phyloP scores from a whole-genome alignment of 2,329 filamentous ascomycete species.

The Phialophora macrospora region DNA sequence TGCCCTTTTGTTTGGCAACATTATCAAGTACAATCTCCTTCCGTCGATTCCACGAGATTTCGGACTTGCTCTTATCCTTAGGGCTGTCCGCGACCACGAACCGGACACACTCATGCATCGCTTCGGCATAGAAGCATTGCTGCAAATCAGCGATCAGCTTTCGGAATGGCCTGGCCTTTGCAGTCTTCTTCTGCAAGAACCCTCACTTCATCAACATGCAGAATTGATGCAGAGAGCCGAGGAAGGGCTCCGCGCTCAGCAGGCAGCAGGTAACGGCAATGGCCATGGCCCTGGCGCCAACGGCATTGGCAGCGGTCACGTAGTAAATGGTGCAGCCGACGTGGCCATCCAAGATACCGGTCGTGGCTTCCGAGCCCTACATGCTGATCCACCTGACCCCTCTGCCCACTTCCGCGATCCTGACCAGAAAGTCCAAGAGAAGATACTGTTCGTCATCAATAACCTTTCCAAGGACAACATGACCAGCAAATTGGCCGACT shows the following conservation, averaged over 20 bases:
- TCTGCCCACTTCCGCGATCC: conserved; percentile 78
- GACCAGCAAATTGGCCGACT: conserved; percentile 78
- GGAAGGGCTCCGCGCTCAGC: conserved; percentile 70
- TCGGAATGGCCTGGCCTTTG: conserved; percentile 97
- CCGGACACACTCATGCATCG: conserved; percentile 94
- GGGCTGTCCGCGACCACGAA: conserved; percentile 84
- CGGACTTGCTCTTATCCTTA: conserved; percentile 96
- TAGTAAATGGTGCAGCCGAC: conserved; percentile 72
- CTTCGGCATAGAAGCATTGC: conserved; percentile 91
- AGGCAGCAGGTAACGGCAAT: conserved; percentile 54
- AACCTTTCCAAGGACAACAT: conserved; percentile 93
- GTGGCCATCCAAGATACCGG: conserved; percentile 61
- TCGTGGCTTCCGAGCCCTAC: conserved; percentile 75
- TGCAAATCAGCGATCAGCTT: conserved; percentile 82
- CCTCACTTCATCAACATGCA: conserved; percentile 74
- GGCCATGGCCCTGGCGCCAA: conserved; percentile 43
- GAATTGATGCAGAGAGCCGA: conserved; percentile 83
- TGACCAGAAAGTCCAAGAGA: conserved; percentile 82
- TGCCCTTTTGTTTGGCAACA: conserved; percentile 92
- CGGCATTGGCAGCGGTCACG: conserved; percentile 58
- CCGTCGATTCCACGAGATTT: conserved; percentile 89
- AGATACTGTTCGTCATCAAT: conserved; percentile 93
- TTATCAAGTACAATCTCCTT: conserved; percentile 91
- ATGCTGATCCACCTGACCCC: conserved; percentile 70
- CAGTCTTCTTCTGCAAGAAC: conserved; percentile 79